Evolutionary conservation across 495 filamentous ascomycete species (phyloP).

Genomic region (Penicillium paradoxum): DNA sequence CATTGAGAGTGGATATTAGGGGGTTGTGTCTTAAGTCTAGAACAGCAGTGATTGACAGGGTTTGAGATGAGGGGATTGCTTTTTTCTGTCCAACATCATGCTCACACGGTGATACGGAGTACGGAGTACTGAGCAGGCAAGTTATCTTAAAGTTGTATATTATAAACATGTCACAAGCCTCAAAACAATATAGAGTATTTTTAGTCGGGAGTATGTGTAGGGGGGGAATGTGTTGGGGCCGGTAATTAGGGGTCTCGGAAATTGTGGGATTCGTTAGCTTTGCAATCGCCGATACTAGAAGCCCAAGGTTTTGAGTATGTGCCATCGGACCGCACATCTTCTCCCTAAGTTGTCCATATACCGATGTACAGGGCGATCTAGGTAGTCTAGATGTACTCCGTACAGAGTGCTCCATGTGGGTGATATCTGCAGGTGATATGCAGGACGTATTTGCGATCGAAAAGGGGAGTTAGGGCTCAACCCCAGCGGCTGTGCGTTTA

Average conservation of each 20-base stretch:
- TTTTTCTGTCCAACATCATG: not conserved
- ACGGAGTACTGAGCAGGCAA: not conserved
- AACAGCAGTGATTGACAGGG: constrained; percentile 19
- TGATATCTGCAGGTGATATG: not conserved
- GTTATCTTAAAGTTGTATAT: not conserved
- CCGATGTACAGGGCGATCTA: too few species aligned
- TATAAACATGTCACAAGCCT: constrained; percentile 6
- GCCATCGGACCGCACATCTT: too few species aligned
- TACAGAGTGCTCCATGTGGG: not conserved
- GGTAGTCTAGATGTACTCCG: not conserved
- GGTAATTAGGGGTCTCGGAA: constrained; percentile 4
- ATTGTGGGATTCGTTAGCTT: not conserved
- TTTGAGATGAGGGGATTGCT: not conserved
- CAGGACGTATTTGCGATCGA: too few species aligned
- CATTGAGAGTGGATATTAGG: constrained; percentile 1
- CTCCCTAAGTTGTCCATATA: too few species aligned
- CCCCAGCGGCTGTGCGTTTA: constrained; percentile 5
- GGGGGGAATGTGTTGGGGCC: not conserved
- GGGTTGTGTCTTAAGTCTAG: not conserved
- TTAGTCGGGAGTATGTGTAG: not conserved
- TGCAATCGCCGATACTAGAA: too few species aligned
- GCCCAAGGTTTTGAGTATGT: too few species aligned
- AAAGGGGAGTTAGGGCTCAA: constrained; percentile 5
- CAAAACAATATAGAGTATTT: not conserved
- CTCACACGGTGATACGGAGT: not conserved